Percentiles rank a stretch among this genome's conserved stretches.
Evolutionary conservation across 208 protist species (phyloP).

Genomic region (Acanthamoeba royreba): DNA sequence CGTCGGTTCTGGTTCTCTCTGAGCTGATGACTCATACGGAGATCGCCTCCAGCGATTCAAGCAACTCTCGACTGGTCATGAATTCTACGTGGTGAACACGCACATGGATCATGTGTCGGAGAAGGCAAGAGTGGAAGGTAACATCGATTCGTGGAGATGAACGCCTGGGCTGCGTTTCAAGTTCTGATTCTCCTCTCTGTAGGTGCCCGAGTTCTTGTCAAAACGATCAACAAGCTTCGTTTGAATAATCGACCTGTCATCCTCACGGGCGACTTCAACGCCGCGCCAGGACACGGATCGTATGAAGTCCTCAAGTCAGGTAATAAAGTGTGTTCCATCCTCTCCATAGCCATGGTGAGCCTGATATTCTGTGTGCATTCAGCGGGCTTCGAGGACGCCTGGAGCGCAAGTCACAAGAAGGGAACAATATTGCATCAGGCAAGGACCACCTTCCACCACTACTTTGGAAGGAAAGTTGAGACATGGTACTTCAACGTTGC

Average conservation of each 20-base stretch:
- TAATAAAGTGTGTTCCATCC: neutral
- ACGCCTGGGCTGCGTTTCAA: no score
- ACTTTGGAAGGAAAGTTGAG: neutral
- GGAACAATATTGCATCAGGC: neutral
- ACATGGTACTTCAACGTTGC: neutral
- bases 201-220: neutral
- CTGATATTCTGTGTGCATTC: neutral
- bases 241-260: neutral
- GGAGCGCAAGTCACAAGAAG: neutral
- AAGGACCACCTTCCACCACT: neutral
- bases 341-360: neutral
- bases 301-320: neutral
- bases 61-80: neutral
- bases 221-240: neutral
- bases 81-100: neutral
- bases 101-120: neutral
- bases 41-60: neutral
- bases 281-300: neutral
- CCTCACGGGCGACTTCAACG: neutral
- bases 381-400: neutral
- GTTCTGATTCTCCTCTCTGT: neutral
- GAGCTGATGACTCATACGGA: neutral
- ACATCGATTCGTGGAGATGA: no score
- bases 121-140: neutral
- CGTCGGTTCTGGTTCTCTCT: neutral